Conservation (phyloP, 129 eudicot species). For the Cynara cardunculus region DNA sequence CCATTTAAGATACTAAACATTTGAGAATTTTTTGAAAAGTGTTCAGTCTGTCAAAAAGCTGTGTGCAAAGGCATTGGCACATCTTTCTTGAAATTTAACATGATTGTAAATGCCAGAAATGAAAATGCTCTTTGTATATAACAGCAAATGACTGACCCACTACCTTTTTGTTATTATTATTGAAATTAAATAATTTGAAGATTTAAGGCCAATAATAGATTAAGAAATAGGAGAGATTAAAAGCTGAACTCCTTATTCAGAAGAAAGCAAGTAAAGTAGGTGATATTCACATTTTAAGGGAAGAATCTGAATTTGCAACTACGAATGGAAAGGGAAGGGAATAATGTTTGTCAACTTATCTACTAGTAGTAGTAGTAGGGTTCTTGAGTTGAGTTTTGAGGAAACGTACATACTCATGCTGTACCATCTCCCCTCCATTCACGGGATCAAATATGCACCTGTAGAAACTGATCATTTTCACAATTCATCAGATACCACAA, state of each 20-base stretch:
- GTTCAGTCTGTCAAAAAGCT: too few species aligned
- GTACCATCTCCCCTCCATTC: slow-evolving; percentile 93
- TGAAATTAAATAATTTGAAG: neutral
- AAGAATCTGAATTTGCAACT: slow-evolving; percentile 6
- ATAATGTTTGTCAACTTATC: slow-evolving; percentile 24
- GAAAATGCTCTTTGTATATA: neutral
- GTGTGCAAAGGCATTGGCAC: neutral
- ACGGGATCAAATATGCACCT: slow-evolving; percentile 91
- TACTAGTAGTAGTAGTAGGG: slow-evolving; percentile 14
- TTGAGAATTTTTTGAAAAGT: neutral
- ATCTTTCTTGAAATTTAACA: neutral
- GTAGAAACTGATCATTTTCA: slow-evolving; percentile 62
- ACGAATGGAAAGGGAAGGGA: neutral
- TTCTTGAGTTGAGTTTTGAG: slow-evolving; percentile 51
- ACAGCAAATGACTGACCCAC: slow-evolving; percentile 9
- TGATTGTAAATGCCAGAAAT: neutral
- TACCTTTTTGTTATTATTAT: slow-evolving; percentile 1
- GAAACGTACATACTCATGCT: slow-evolving; percentile 75
- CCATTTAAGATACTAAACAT: neutral
- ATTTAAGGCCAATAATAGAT: slow-evolving; percentile 4
- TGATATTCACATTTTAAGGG: slow-evolving; percentile 36
- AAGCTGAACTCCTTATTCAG: slow-evolving; percentile 27
- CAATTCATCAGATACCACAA: slow-evolving; percentile 9
- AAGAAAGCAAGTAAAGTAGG: slow-evolving; percentile 12
- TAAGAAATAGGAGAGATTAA: neutral